A percentile compares a stretch with the other conserved stretches of the same genome.
Evolutionary conservation across 2,329 filamentous ascomycete species (phyloP).

Genomic region (Cercospora canescens): DNA sequence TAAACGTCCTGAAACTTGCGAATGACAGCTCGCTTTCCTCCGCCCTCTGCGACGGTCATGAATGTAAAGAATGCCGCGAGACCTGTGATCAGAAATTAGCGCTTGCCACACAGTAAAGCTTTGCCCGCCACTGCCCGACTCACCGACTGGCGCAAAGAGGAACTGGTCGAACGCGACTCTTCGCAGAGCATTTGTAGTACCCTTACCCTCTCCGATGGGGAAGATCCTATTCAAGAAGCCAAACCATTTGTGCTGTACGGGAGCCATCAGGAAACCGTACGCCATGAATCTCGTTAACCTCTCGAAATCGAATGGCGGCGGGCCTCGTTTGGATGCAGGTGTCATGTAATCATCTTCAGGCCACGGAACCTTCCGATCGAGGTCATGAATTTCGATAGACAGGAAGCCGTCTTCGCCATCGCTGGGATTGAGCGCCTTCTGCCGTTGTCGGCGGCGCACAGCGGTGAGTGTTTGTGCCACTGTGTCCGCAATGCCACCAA

Average conservation of each 20-base stretch:
- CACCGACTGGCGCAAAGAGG: conserved; percentile 85
- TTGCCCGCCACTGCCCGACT: conserved; percentile 25
- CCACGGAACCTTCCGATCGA: conserved; percentile 76
- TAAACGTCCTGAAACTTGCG: conserved; percentile 94
- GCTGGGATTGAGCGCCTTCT: conserved; percentile 53
- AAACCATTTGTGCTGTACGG: conserved; percentile 95
- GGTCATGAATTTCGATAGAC: conserved; percentile 84
- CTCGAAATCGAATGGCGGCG: conserved; percentile 93
- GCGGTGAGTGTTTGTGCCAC: conserved; percentile 91
- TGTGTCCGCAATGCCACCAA: conserved; percentile 94
- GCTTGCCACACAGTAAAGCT: too few relatives aligned
- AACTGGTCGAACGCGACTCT: conserved; percentile 90
- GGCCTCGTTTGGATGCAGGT: conserved; percentile 56
- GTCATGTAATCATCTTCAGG: conserved; percentile 66
- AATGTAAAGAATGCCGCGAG: conserved; percentile 88
- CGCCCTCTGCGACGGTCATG: conserved; percentile 95
- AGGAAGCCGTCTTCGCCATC: conserved; percentile 66
- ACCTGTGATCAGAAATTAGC: conserved; percentile 45
- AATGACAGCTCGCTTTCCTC: conserved; percentile 73
- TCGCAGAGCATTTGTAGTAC: conserved; percentile 76
- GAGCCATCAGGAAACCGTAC: conserved; percentile 95
- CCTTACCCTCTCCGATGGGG: conserved; percentile 63
- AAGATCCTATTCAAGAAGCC: conserved; percentile 78
- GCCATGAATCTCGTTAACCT: conserved; percentile 93
- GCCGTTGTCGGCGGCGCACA: conserved; percentile 61